Base-by-base conservation (phyloP, 495 filamentous ascomycete species). In the Neurospora sp. region DNA sequence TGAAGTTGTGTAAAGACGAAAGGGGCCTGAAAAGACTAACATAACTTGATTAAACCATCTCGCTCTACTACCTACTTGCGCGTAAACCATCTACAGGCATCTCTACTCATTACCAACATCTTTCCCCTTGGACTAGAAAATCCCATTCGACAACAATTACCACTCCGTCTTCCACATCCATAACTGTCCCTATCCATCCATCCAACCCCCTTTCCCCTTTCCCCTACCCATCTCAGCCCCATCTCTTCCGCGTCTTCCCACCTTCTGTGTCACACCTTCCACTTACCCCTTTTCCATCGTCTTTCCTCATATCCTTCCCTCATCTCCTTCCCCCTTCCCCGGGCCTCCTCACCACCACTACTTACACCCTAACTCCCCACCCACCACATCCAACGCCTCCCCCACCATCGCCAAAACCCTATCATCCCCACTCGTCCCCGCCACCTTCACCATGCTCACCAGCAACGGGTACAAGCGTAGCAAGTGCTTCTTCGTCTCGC, bases 401-500 rank as follows among this genome's bases (percentile, higher is more conserved):
- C 78, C 86, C 74, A 88, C 83, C 81, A 86, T 85, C 74, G 73
- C 85, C 72, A 90, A 78, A 71, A 91, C 88, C 81, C 89, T 89
- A 77, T 83, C 86, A 80, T 92, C 89, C 24, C 84, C 86, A 59
- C 87, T 88, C 48, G 86, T 87, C 21, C 88, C 88, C 15, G 93
- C 91, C 0, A 93, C 90, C 75, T 87, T 87, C 1, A 92, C 83
- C 6, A 90, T 92, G 71, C 87, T 86, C 15, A 90, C 88, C 31
- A 97, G 78, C n/a, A 98, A 84, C 38, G 93, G 92, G 79, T 95
- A 97, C 70, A 99, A 82, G 82, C 91, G 87, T 72, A 92, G 87
- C 31, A 98, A 82, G 83, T 98, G 96, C 80, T 92, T 92, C 77
- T 80, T 78, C 34, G 78, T 79, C 71, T 86, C 85, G 70, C 82